These are phyloP conservation scores for Russula brevipes DNA, from an alignment of 768 basidiomycete species.

Conservation along the genomic window DNA sequence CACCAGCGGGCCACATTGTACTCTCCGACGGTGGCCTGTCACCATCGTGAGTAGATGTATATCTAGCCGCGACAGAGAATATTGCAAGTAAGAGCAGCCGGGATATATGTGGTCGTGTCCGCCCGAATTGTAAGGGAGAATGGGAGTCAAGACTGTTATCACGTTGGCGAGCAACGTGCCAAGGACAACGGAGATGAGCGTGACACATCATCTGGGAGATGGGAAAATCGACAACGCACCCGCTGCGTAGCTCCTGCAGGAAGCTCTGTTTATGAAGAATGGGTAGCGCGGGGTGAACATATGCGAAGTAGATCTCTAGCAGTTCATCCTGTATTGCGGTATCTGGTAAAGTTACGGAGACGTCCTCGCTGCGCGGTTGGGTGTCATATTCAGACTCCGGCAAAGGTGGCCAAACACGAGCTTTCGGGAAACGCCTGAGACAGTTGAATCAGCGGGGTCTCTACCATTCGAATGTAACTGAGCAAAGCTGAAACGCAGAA, in stretches of 20 bases:
- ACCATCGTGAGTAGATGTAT: constrained; percentile 36
- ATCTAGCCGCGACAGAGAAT: constrained; percentile 78
- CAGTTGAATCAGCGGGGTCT: constrained; percentile 26
- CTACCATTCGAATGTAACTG: constrained; percentile 12
- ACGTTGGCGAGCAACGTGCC: constrained; percentile 28
- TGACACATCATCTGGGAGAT: background rate
- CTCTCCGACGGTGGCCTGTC: constrained; percentile 40
- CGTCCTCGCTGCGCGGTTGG: constrained; percentile 35
- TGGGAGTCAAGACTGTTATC: constrained; percentile 27
- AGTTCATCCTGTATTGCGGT: constrained; percentile 58
- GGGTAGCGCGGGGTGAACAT: constrained; percentile 77
- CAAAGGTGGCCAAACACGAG: constrained; percentile 82
- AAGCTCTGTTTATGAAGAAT: constrained; percentile 69
- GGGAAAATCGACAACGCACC: constrained; percentile 30
- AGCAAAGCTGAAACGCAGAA: constrained; percentile 10
- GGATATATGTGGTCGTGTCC: constrained; percentile 47
- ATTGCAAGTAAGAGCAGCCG: constrained; percentile 73
- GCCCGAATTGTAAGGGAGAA: constrained; percentile 36
- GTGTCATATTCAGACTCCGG: constrained; percentile 28
- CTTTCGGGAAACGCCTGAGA: constrained; percentile 73
- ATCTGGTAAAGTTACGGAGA: constrained; percentile 48
- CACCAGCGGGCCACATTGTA: constrained; percentile 80
- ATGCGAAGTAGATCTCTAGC: constrained; percentile 70
- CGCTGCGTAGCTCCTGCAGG: constrained; percentile 47
- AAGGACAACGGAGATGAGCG: background rate